Evolutionary conservation across 257 asterid genomes (phyloP).

Genomic region (Solanum appendiculatum): DNA sequence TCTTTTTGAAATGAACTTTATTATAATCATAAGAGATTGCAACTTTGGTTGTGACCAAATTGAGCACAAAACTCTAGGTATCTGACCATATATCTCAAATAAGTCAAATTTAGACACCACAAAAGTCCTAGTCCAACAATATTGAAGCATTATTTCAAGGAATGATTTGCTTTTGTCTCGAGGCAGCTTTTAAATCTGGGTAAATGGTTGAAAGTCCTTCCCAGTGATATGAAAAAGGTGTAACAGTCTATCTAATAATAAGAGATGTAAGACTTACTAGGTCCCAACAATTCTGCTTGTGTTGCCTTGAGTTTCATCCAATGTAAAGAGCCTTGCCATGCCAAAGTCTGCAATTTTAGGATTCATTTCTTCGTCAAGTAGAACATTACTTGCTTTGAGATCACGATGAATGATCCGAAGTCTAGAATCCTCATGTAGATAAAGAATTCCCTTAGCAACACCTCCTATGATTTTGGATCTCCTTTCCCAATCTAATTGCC

Average conservation of each 20-base stretch:
- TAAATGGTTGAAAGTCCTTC: not conserved
- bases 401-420: constrained; percentile 25
- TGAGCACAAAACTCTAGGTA: too few species aligned
- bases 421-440: constrained; percentile 16
- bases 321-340: constrained; percentile 4
- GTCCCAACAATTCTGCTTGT: not conserved
- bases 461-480: constrained; percentile 11
- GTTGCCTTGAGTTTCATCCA: not conserved
- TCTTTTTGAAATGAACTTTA: too few species aligned
- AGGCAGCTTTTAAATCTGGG: not conserved
- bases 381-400: constrained; percentile 29
- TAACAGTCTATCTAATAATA: not conserved
- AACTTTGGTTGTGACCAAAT: too few species aligned
- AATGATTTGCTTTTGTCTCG: not conserved
- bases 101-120: too few species aligned
- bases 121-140: not conserved
- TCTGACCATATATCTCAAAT: too few species aligned
- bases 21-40: too few species aligned
- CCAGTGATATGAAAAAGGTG: not conserved
- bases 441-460: constrained; percentile 6
- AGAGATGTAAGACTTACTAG: not conserved
- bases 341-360: constrained; percentile 31
- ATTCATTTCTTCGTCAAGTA: constrained; percentile 21
- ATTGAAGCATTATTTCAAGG: not conserved
- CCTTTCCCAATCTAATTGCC: not conserved